Evolutionary conservation across 495 filamentous ascomycete species (phyloP), one percentile per base, ranked within the genome.

Genomic region (Chaetomium cochliodes): DNA sequence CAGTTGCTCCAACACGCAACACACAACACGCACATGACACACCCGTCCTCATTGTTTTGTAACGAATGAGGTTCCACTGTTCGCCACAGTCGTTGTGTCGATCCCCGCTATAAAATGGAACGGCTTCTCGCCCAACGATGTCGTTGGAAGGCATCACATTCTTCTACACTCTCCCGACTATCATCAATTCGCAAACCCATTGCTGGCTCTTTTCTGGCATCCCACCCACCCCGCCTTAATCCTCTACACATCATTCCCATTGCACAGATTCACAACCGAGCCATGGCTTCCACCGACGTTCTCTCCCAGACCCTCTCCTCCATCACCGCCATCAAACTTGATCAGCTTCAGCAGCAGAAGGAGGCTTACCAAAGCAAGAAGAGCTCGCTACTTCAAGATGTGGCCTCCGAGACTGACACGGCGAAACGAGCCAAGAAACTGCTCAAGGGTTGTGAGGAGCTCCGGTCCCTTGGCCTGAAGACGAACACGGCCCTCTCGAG

Each of bases 251-350:
- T 23, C 60, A 55, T 23, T 6, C 18, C 50, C 15, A n/a, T 52
- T 41, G 15, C 23, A 1, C 16, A 25, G 11, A 12, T 12, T 33
- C 37, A 30, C 37, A 12, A 20, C n/a, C 39, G 44, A 42, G 25
- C 52, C 26, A 74, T 74, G 70, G 72, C 70, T n/a, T 72, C 72
- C 55, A 67, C 68, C 22, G 67, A 68, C 46, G 50, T 76, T 37
- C 70, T 88, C 58, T 87, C 86, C 5, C 80, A 86, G 69, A 88
- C 86, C 13, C 79, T 90, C 53, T 80, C 82, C 54, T 86, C 85
- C 41, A 87, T 90, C 73, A 90, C 87, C n/a, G 65, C 73, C 56
- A 88, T 85, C 64, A 90, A 90, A 68, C 82, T 89, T 59, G 77
- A 72, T 16, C 84, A 87, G 60, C 78, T 90, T 20, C 76, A 79